Conservation (phyloP, 75 land plant genomes). For the Sequoiadendron giganteum region DNA sequence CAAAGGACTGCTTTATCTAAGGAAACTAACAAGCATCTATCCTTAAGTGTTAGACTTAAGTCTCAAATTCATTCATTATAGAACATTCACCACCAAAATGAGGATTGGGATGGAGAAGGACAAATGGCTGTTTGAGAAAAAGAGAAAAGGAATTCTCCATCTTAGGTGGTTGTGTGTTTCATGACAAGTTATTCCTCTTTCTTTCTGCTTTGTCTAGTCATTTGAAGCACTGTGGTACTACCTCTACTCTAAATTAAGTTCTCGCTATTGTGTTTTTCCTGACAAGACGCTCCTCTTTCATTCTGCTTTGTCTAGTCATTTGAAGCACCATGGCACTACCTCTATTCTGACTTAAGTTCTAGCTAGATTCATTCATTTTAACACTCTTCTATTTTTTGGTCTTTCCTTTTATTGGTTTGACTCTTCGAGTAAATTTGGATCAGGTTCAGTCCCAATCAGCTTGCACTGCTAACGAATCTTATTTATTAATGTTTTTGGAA, state of each 20-base stretch:
- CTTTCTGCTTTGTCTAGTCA: not conserved
- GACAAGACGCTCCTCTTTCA: not conserved
- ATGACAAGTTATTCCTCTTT: not conserved
- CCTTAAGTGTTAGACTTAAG: not conserved
- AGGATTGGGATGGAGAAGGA: not conserved
- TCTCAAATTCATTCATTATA: not conserved
- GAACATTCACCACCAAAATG: not conserved
- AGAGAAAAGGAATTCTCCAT: not conserved
- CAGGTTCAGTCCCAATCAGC: not conserved
- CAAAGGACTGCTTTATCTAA: not conserved
- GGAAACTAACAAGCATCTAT: not conserved
- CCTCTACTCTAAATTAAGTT: too few relatives aligned
- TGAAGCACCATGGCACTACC: not conserved
- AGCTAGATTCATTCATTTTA: not conserved
- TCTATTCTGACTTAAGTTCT: not conserved
- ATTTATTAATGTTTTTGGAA: not conserved
- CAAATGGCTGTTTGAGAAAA: not conserved
- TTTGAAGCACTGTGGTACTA: not conserved
- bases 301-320: not conserved
- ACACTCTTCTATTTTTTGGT: not conserved
- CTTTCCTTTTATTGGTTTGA: too few relatives aligned
- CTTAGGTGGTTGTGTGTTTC: not conserved
- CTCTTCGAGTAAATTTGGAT: not conserved
- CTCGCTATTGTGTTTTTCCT: not conserved
- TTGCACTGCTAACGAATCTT: not conserved